phyloP scores from a whole-genome alignment of 192 early-diverging fungal species.

The Coemansia sp. region DNA sequence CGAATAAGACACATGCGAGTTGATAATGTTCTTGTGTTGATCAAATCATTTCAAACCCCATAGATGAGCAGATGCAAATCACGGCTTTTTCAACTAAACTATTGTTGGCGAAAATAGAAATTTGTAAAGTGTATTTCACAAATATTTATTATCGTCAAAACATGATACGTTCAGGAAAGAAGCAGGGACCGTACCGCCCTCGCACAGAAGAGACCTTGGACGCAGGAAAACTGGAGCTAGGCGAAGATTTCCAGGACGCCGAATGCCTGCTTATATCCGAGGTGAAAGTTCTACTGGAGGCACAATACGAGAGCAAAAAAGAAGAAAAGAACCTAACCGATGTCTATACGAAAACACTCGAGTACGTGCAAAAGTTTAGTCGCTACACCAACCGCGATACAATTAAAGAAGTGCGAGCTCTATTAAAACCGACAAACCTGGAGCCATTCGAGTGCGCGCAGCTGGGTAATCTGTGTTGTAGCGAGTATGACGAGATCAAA shows the following conservation, averaged over 20 bases:
- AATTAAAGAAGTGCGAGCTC: conserved; percentile 73
- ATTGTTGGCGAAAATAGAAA: no score
- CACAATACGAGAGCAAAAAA: conserved; percentile 59
- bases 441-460: conserved; percentile 87
- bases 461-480: conserved; percentile 88
- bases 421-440: conserved; percentile 46
- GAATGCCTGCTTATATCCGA: conserved; percentile 74
- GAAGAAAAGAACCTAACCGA: conserved; percentile 55
- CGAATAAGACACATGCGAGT: no score
- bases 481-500: conserved; percentile 75
- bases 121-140: not conserved
- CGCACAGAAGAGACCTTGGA: conserved; percentile 37
- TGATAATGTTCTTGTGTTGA: no score
- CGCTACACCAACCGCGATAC: conserved; percentile 84
- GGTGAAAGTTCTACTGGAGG: conserved; percentile 69
- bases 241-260: conserved; percentile 29
- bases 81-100: no score
- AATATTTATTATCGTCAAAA: not conserved
- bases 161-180: not conserved
- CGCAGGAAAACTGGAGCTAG: conserved; percentile 37
- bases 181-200: conserved; percentile 10
- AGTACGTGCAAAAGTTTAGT: conserved; percentile 83
- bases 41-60: no score
- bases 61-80: no score
- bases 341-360: conserved; percentile 79